These are phyloP conservation scores for Cryphonectria nitschkei DNA, from an alignment of 2,329 filamentous ascomycete species.

Conservation along the genomic window DNA sequence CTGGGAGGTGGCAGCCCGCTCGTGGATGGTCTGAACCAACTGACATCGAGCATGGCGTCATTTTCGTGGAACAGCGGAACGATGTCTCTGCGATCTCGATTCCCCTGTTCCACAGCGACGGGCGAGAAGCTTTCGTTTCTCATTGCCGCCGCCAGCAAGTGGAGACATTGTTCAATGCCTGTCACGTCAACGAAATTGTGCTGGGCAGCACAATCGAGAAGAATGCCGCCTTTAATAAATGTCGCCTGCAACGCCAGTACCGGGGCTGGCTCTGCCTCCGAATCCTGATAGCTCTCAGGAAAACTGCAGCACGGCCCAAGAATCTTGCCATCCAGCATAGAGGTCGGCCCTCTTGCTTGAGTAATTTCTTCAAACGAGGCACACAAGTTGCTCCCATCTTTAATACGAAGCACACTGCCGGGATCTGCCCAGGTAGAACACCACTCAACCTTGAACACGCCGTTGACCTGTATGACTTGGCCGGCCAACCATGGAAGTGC, in stretches of 20 bases:
- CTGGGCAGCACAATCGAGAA: slow-evolving; percentile 36
- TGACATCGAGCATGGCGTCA: too few relatives aligned
- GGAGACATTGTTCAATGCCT: slow-evolving; percentile 27
- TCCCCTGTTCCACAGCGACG: background rate
- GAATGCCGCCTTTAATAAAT: slow-evolving; percentile 36
- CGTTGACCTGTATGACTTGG: background rate
- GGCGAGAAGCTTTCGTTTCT: background rate
- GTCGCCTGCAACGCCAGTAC: slow-evolving; percentile 34
- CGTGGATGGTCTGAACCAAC: too few relatives aligned
- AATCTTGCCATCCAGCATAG: slow-evolving; percentile 37
- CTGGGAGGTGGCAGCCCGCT: background rate
- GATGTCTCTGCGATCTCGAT: background rate
- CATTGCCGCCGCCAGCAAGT: background rate
- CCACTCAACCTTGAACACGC: background rate
- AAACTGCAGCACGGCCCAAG: slow-evolving; percentile 36
- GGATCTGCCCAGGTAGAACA: background rate
- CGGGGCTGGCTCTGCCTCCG: slow-evolving; percentile 28
- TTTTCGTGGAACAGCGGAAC: background rate
- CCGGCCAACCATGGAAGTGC: background rate
- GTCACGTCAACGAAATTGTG: slow-evolving; percentile 39
- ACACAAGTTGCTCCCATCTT: background rate
- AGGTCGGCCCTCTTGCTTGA: background rate
- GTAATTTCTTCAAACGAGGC: background rate
- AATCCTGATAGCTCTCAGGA: slow-evolving; percentile 33
- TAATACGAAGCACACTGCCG: background rate